Base-by-base conservation (phyloP, 495 filamentous ascomycete genomes). In the Aspergillus steynii region DNA sequence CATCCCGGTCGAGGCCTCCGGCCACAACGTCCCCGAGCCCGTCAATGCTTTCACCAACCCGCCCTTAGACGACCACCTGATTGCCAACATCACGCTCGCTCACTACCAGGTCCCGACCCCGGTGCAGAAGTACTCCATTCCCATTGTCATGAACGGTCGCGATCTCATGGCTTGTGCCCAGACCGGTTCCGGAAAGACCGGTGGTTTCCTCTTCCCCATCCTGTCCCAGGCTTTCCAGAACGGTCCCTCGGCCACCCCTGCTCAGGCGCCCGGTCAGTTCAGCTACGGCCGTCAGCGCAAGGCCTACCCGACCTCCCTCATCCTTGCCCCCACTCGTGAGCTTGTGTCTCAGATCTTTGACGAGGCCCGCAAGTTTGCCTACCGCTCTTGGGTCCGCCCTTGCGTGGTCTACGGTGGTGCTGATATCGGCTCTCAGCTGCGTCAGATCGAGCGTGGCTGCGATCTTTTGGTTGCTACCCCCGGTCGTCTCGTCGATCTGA, bases 131-230 rank as follows among this genome's bases (percentile, higher is more conserved):
- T 97, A 97, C 80, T 97, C 93, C 15, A 95, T 98, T 60, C 94
- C 94, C 56, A 96, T 97, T 71, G 94, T 98, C 63, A 96, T 96
- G 89, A 85, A 85, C 66, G 95, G 95, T 59, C 91, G 95, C 76
- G 95, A 99, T 77, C 80, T 99, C 66, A 97, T 99, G 95, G 96
- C 95, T 74, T 98, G 95, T 80, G 95, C 95, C 63, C 95, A 99
- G 80, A 99, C 95, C 65, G 95, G 95, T 83, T 99, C 94, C 66
- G 95, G 95, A 80, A 99, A 99, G 86, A 99, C 95, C 67, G 95
- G 96, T 79, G 95, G 96, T 80, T 99, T 99, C 85, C 80, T 99
- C 42, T 97, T 99, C 83, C 95, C 95, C 48, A 99, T 99, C 65
- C 83, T 99, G 48, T 97, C 95, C 15, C 95, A 98, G 73, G 92